phyloP scores from a whole-genome alignment of 2,329 filamentous ascomycete genomes.

The Cladophialophora carrionii region DNA sequence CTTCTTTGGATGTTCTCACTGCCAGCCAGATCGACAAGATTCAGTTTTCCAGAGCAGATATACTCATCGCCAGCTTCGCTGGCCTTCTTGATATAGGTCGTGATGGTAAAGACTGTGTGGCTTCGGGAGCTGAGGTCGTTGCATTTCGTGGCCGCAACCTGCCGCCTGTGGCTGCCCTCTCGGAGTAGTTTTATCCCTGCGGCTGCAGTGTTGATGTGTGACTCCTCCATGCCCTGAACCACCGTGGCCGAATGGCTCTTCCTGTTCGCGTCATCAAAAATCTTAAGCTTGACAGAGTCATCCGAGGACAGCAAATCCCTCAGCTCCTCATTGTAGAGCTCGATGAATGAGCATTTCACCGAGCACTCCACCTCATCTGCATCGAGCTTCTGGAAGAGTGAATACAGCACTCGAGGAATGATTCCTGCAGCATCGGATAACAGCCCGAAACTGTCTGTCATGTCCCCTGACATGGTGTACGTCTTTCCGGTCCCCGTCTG shows the following conservation, averaged over 20 bases:
- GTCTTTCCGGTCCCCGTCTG: slow-evolving; percentile 98
- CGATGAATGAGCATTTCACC: slow-evolving; percentile 98
- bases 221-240: slow-evolving; percentile 97
- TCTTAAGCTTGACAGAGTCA: slow-evolving; percentile 85
- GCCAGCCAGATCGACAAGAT: slow-evolving; percentile 92
- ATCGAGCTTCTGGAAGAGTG: slow-evolving; percentile 83
- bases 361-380: slow-evolving; percentile 77
- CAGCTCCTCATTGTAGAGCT: slow-evolving; percentile 96
- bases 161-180: slow-evolving; percentile 85
- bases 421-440: slow-evolving; percentile 92
- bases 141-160: slow-evolving; percentile 99
- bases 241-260: slow-evolving; percentile 83
- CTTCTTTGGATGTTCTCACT: slow-evolving; percentile 98
- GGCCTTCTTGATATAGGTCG: slow-evolving; percentile 81
- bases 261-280: slow-evolving; percentile 86
- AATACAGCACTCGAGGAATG: slow-evolving; percentile 85
- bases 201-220: slow-evolving; percentile 80
- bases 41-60: slow-evolving; percentile 88
- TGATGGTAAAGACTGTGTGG: slow-evolving; percentile 97
- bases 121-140: slow-evolving; percentile 96
- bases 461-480: slow-evolving; percentile 99
- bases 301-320: slow-evolving; percentile 84
- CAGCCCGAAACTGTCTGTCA: slow-evolving; percentile 82
- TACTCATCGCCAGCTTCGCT: slow-evolving; percentile 86
- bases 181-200: slow-evolving; percentile 89